Conservation (phyloP, 768 basidiomycete species). For the Psilocybe tampanensis region DNA sequence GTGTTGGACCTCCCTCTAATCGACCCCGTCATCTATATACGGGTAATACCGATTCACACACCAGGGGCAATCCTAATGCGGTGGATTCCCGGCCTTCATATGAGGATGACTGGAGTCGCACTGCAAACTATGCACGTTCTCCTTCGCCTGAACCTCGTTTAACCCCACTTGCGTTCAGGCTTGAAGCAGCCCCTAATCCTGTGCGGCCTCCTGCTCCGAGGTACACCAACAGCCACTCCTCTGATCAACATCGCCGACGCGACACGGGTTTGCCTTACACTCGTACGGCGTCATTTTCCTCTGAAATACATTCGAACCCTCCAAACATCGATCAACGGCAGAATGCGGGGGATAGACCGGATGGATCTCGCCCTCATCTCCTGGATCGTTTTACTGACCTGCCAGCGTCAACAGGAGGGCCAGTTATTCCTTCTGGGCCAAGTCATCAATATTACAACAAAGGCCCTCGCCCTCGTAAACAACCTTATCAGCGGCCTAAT, state of each 20-base stretch:
- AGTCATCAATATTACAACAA: neutral
- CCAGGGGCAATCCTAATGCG: neutral
- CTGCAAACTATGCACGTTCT: conserved; percentile 22
- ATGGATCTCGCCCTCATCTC: conserved; percentile 10
- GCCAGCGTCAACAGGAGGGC: neutral
- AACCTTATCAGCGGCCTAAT: neutral
- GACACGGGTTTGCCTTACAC: neutral
- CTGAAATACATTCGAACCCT: neutral
- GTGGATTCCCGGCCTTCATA: neutral
- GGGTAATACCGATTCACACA: neutral
- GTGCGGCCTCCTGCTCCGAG: conserved; percentile 9
- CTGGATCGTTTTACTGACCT: conserved; percentile 20
- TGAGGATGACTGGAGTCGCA: conserved; percentile 20
- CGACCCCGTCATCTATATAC: conserved; percentile 17
- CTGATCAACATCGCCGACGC: neutral
- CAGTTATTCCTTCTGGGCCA: neutral
- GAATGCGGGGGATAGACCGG: neutral
- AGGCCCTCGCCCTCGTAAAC: neutral
- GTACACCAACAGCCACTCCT: conserved; percentile 7
- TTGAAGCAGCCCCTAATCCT: conserved; percentile 11
- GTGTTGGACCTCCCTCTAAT: conserved; percentile 19
- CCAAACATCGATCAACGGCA: neutral
- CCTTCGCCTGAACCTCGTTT: conserved; percentile 21
- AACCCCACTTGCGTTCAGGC: conserved; percentile 2
- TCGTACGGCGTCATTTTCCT: neutral